Evolutionary conservation across 2,329 filamentous ascomycete species (phyloP), one percentile per base, ranked within the genome.

Genomic region (Celoporthe dispersa): DNA sequence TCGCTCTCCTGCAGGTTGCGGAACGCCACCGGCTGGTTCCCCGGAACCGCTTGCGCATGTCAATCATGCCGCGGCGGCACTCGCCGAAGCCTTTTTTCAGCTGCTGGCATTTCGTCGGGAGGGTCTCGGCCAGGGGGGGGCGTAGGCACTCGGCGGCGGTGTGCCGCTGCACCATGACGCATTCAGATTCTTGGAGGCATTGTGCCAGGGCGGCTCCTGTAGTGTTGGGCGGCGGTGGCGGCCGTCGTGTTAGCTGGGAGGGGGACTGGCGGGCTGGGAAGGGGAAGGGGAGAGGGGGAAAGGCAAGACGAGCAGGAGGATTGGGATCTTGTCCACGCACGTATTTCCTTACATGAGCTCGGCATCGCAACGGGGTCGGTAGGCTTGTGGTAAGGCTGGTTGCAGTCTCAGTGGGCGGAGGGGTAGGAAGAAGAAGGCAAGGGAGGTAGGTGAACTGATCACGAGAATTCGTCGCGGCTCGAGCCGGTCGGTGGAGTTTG

Each of bases 11-110:
- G 86, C 75, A 90, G 82, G 70, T 85, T 82, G 77, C 84, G 85
- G 74, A 91, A 88, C 33, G 89, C 86, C 74, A 97, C 90, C 67
- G 96, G 94, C 80, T 94, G 89, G 84, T 98, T 98, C 70, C 96
- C 96, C 96, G 89, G 82, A 99, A 98, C 44, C 96, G 92, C 84
- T 98, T 98, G 80, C 96, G 93, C 96, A 99, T 99, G 80, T 99
- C 96, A 75, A 98, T 92, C 89, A 97, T 90, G 74, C 96, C 96
- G 74, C 95, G 92, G 78, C 97, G 97, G 87, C 96, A 99, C 79
- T 98, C 93, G 79, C 93, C 92, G 77, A 97, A 96, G 61, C 94
- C 94, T 80, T 94, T 94, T 80, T 95, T 94, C 71, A 99, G 87
- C 81, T 98, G 95, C 79, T 95, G 94, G 83, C 96, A 99, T 81